These are phyloP conservation scores for Triglochin maritima DNA, from an alignment of 106 monocot genomes.

Conservation along the genomic window DNA sequence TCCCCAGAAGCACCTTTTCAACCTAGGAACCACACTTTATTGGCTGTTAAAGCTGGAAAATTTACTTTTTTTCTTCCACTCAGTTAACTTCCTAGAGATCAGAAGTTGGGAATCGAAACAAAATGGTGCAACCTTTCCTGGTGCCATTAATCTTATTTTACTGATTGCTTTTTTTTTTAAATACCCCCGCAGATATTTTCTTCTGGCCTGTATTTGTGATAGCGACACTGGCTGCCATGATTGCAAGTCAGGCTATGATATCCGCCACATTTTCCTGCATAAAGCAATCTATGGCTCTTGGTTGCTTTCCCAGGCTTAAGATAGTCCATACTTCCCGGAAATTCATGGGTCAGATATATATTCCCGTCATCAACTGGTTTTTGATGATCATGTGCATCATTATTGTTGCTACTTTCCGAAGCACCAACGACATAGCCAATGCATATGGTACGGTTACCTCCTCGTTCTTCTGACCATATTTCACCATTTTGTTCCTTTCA, in stretches of 20 bases:
- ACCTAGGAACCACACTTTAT: too few species aligned
- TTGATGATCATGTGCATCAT: slow-evolving; percentile 88
- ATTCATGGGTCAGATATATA: slow-evolving; percentile 87
- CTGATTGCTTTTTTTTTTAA: background rate
- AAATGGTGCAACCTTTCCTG: background rate
- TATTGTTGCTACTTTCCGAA: slow-evolving; percentile 73
- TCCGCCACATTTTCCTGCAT: slow-evolving; percentile 96
- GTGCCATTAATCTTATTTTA: background rate
- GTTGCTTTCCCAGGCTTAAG: slow-evolving; percentile 87
- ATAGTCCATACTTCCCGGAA: slow-evolving; percentile 70
- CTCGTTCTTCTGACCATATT: background rate
- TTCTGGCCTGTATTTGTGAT: slow-evolving; percentile 92
- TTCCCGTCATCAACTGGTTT: slow-evolving; percentile 85
- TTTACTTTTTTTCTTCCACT: too few species aligned
- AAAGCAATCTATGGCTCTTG: slow-evolving; percentile 88
- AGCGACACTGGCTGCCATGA: slow-evolving; percentile 89
- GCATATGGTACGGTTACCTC: slow-evolving; percentile 49
- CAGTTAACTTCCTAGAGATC: too few species aligned
- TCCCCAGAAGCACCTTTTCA: too few species aligned
- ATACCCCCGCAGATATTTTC: slow-evolving; percentile 25
- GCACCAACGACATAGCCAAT: slow-evolving; percentile 86
- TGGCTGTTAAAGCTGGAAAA: too few species aligned
- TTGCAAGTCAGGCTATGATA: slow-evolving; percentile 95
- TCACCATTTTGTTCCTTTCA: background rate
- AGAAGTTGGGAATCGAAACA: too few species aligned